Conservation (phyloP, 202 grass and related monocot species). For the Carex arenaria region DNA sequence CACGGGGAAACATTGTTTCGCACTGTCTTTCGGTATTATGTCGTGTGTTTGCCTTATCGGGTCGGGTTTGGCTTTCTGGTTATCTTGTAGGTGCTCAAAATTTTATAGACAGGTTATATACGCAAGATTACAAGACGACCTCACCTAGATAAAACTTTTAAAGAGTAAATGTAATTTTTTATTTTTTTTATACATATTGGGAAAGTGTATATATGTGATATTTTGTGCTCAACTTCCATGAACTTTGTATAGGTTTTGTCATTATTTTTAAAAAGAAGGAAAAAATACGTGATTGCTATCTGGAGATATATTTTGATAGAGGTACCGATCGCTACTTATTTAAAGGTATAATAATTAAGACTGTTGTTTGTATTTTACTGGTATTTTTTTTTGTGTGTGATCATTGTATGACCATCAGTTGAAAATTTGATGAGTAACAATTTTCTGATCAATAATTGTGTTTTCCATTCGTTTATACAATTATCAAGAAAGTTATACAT, state of each 20-base stretch:
- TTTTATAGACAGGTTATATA: slow-evolving; percentile 62
- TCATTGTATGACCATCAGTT: not conserved
- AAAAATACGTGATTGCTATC: not conserved
- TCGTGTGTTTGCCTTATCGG: slow-evolving; percentile 41
- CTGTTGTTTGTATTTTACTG: too few species aligned
- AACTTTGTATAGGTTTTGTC: not conserved
- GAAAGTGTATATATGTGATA: not conserved
- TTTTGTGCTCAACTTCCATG: not conserved
- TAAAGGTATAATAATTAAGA: not conserved
- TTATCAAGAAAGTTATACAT: too few species aligned
- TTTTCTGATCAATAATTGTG: too few species aligned
- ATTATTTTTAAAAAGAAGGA: not conserved
- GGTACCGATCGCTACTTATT: not conserved
- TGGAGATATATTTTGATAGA: not conserved
- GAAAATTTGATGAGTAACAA: not conserved
- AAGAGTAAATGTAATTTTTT: not conserved
- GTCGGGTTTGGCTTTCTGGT: slow-evolving; percentile 31
- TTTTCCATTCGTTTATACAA: too few species aligned
- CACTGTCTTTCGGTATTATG: slow-evolving; percentile 68
- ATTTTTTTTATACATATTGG: not conserved
- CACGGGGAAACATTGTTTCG: slow-evolving; percentile 55
- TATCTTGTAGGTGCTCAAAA: slow-evolving; percentile 55
- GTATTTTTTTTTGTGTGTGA: not conserved
- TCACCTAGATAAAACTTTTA: not conserved
- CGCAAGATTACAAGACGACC: slow-evolving; percentile 18